A percentile compares a stretch with the other conserved stretches of the same genome.
Conservation (phyloP, 2,329 filamentous ascomycete species). For the Aspergillus fumigatus region DNA sequence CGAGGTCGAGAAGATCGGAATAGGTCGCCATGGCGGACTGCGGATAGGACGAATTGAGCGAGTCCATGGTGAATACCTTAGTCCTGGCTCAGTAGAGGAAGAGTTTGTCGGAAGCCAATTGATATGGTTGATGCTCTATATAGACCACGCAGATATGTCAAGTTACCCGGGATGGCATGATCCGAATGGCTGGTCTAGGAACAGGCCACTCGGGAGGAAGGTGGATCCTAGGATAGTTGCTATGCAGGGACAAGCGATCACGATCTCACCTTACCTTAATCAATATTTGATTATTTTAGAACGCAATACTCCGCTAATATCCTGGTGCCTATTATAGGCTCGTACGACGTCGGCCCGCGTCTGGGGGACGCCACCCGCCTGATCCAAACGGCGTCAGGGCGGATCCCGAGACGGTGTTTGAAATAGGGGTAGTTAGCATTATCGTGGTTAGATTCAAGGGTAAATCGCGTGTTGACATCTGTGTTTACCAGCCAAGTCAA, state of each 20-base stretch:
- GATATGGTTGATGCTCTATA: neutral
- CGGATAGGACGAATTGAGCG: constrained; percentile 11
- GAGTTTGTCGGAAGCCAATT: neutral
- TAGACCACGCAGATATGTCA: neutral
- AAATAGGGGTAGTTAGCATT: too few relatives aligned
- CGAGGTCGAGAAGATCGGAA: constrained; percentile 58
- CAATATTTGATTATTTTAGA: neutral
- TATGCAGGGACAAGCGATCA: neutral
- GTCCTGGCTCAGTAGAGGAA: neutral
- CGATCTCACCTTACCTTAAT: neutral
- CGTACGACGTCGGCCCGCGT: neutral
- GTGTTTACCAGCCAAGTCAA: neutral
- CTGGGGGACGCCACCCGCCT: too few relatives aligned
- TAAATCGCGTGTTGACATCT: too few relatives aligned
- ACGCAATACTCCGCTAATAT: neutral
- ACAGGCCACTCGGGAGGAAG: neutral
- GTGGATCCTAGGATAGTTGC: neutral
- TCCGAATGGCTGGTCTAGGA: constrained; percentile 17
- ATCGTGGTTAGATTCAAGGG: too few relatives aligned
- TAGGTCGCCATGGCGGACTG: constrained; percentile 48
- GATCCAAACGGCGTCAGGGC: neutral
- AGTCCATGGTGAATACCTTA: constrained; percentile 10
- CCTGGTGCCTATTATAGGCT: neutral
- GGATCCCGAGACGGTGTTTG: neutral
- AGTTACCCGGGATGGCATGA: neutral